A percentile compares a stretch with the other conserved stretches of the same genome.
Evolutionary conservation across 768 basidiomycete species (phyloP).

Genomic region (Pleurotus giganteus): DNA sequence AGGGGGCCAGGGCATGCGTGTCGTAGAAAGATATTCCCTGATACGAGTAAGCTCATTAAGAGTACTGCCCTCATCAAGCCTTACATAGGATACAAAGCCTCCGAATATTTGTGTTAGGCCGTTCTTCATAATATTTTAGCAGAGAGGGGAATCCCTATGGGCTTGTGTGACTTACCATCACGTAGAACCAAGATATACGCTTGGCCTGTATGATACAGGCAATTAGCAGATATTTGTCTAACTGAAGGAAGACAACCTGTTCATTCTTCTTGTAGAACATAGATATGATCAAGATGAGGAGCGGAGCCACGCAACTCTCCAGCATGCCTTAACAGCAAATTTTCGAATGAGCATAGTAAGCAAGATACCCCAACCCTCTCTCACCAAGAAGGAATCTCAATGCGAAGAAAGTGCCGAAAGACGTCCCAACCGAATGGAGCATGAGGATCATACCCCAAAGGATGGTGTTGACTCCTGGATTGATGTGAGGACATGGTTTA

Average conservation of each 20-base stretch:
- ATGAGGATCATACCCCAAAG: slow-evolving; percentile 60
- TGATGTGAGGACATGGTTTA: background rate
- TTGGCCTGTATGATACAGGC: slow-evolving; percentile 34
- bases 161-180: slow-evolving; percentile 43
- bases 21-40: slow-evolving; percentile 57
- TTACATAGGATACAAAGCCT: slow-evolving; percentile 61
- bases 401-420: slow-evolving; percentile 62
- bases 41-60: background rate
- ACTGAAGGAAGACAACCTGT: slow-evolving; percentile 33
- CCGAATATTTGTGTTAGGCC: slow-evolving; percentile 60
- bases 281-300: slow-evolving; percentile 58
- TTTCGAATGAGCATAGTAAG: background rate
- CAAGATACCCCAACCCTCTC: slow-evolving; percentile 10
- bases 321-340: slow-evolving; percentile 48
- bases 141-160: background rate
- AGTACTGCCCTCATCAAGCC: slow-evolving; percentile 11
- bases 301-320: slow-evolving; percentile 64
- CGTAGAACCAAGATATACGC: slow-evolving; percentile 65
- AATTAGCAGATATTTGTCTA: background rate
- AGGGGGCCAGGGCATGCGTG: slow-evolving; percentile 47
- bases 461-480: slow-evolving; percentile 51
- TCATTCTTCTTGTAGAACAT: slow-evolving; percentile 73
- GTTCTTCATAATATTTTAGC: slow-evolving; percentile 35
- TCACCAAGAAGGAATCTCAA: slow-evolving; percentile 58
- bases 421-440: slow-evolving; percentile 54